Base-by-base conservation (phyloP, 305 asterid genomes). In the Salvia sclarea region DNA sequence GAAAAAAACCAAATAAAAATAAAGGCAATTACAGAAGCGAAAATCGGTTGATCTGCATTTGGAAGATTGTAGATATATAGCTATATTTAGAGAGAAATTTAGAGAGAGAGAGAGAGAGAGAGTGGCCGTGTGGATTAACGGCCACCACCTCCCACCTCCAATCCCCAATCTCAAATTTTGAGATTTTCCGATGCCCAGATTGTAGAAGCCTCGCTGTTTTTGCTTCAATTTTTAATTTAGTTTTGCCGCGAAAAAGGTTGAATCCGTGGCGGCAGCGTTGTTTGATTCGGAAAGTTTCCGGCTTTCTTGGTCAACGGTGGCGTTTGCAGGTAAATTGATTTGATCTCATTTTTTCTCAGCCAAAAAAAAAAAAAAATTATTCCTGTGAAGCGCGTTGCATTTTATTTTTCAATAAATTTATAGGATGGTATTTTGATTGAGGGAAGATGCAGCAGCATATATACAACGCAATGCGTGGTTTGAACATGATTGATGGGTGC, bases 401-500 rank as follows among this genome's bases (percentile, higher is more conserved):
- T 66, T 62, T 47, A 56, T 50, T 61, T 61, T 61, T 61, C 57
- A 25, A 59, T 62, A 37, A 37, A 52, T 43, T 61, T 47, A 57
- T 74, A 64, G 52, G 77, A 73, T 71, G 68, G 72, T 66, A 16
- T 31, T 74, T 62, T 72, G 72, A 69, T 75, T 75, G 79, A 48
- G 75, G 78, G 72, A 83, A 83, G 76, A 91, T 88, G 97, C 96
- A 84, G 77, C 92, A 88, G 31, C 90, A 82, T 57, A 70, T 88
- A 45, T 84, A 77, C 69, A 82, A 84, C 70, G 77, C 95, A 41
- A 86, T 85, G 94, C 95, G 96, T 60, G 85, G 96, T 74, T 66
- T 88, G 83, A 87, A 83, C 66, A 78, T 94, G 87, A 69, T 85
- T 71, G 96, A 91, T 18, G 95, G 93, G 70, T 89, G 93, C 78